These are phyloP conservation scores for Apiospora arundinis DNA, from an alignment of 2,329 filamentous ascomycete genomes.

Conservation along the genomic window DNA sequence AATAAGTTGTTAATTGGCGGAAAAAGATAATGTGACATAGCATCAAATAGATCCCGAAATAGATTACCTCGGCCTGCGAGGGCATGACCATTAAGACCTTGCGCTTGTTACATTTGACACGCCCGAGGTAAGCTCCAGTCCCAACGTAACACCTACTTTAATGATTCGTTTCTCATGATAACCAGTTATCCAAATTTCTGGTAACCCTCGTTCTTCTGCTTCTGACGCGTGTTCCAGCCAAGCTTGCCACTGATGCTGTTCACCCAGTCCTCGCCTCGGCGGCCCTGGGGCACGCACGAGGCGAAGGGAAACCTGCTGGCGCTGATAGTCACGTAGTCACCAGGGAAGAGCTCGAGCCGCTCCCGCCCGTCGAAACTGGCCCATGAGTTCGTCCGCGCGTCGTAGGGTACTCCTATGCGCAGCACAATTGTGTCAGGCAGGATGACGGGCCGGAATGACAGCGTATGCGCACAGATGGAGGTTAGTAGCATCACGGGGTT, in stretches of 20 bases:
- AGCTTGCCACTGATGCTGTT: conserved; percentile 81
- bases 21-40: background rate
- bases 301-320: conserved; percentile 83
- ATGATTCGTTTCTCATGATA: background rate
- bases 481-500: conserved; percentile 96
- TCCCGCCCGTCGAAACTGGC: conserved; percentile 97
- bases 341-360: conserved; percentile 77
- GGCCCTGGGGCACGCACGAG: conserved; percentile 72
- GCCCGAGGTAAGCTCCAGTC: background rate
- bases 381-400: conserved; percentile 88
- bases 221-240: conserved; percentile 81
- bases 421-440: conserved; percentile 95
- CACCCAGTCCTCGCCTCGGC: conserved; percentile 79
- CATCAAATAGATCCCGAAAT: background rate
- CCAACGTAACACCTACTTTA: background rate
- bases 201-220: conserved; percentile 70
- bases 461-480: conserved; percentile 91
- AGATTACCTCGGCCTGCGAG: background rate
- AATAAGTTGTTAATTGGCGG: background rate
- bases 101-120: background rate
- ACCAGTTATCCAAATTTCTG: conserved; percentile 53
- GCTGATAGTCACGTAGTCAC: conserved; percentile 85
- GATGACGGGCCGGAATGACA: conserved; percentile 96
- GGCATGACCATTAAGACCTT: background rate
- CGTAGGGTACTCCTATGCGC: conserved; percentile 91